Evolutionary conservation across 345 rosid genomes (phyloP).

Genomic region (Geranium rotundifolium): DNA sequence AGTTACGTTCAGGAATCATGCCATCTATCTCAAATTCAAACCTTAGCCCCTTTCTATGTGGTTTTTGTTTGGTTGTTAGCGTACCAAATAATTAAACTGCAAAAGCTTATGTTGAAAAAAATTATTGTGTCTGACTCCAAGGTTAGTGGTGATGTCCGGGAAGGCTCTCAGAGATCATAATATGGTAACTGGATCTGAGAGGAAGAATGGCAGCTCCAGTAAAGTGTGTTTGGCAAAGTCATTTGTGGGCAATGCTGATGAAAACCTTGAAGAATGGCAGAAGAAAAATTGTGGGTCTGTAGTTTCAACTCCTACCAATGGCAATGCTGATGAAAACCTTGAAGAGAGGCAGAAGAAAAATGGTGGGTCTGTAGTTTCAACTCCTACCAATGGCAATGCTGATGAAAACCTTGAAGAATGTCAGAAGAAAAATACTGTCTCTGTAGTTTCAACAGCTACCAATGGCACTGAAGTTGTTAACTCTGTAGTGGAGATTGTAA

Average conservation of each 20-base stretch:
- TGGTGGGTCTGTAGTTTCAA: no score
- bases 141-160: conserved; percentile 40
- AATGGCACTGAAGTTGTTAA: no score
- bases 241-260: conserved; percentile 34
- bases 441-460: no score
- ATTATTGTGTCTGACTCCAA: conserved; percentile 8
- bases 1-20: no score
- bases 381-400: conserved; percentile 12
- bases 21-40: no score
- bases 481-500: not conserved
- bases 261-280: conserved; percentile 42
- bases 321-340: conserved; percentile 28
- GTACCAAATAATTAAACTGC: no score
- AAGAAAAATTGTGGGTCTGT: conserved; percentile 18
- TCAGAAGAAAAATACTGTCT: conserved; percentile 24
- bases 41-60: no score
- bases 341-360: conserved; percentile 14
- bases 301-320: conserved; percentile 28
- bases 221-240: conserved; percentile 46
- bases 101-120: no score
- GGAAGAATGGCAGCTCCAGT: conserved; percentile 35
- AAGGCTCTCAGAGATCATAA: conserved; percentile 62
- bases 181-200: conserved; percentile 41
- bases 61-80: no score
- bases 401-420: conserved; percentile 46